Evolutionary conservation across 805 yeast genomes (phyloP).

Genomic region (Ogataea polymorpha): DNA sequence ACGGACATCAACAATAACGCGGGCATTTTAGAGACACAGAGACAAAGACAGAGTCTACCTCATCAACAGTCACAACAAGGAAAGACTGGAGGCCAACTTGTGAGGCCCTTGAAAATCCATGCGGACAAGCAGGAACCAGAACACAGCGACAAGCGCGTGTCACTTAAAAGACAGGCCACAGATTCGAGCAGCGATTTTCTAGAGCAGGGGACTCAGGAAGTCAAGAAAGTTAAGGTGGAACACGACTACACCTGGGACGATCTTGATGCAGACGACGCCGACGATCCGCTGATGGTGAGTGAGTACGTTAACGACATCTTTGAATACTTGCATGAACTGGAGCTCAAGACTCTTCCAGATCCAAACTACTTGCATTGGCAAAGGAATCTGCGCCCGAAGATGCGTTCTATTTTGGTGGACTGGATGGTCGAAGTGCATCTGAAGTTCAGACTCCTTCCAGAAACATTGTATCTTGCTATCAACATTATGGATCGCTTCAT

Average conservation of each 20-base stretch:
- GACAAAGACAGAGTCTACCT: conserved; percentile 19
- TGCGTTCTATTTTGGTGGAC: conserved; percentile 86
- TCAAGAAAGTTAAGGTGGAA: conserved; percentile 35
- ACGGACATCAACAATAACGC: conserved; percentile 26
- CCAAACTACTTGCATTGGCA: conserved; percentile 64
- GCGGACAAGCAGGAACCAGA: conserved; percentile 22
- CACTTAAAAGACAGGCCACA: conserved; percentile 52
- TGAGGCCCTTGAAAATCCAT: conserved; percentile 13
- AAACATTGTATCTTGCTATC: conserved; percentile 77
- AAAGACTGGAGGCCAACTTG: conserved; percentile 11
- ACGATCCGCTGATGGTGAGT: conserved; percentile 83
- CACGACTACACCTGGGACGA: conserved; percentile 60
- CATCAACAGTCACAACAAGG: conserved; percentile 12
- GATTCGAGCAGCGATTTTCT: conserved; percentile 45
- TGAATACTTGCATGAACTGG: conserved; percentile 70
- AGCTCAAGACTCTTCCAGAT: conserved; percentile 69
- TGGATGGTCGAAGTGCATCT: conserved; percentile 91
- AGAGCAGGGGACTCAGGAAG: conserved; percentile 27
- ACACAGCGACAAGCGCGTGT: conserved; percentile 32
- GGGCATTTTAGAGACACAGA: conserved; percentile 9
- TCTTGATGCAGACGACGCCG: conserved; percentile 64
- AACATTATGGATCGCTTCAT: conserved; percentile 86
- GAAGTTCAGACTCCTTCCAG: conserved; percentile 79
- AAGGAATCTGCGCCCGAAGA: conserved; percentile 68
- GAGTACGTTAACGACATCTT: conserved; percentile 90